These are phyloP conservation scores for Verbena officinalis DNA, from an alignment of 257 asterid species.

Conservation along the genomic window DNA sequence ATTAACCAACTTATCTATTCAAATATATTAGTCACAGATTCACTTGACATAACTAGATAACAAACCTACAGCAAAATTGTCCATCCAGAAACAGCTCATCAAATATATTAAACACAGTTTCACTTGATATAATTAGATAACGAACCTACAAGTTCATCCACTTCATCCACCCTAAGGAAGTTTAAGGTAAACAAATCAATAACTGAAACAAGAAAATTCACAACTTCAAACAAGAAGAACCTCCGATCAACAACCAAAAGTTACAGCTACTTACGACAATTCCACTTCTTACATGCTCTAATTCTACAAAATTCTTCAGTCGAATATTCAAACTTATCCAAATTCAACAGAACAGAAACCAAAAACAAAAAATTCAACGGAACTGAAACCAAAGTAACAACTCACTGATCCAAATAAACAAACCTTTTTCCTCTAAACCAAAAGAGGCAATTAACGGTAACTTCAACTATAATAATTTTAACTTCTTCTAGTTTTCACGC, in stretches of 20 bases:
- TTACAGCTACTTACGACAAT: not conserved
- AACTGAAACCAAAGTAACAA: not conserved
- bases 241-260: slow-evolving; percentile 22
- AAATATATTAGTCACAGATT: not conserved
- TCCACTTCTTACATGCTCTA: slow-evolving; percentile 16
- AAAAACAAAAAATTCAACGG: not conserved
- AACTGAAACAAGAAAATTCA: slow-evolving; percentile 14
- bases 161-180: not conserved
- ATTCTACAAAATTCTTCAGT: slow-evolving; percentile 7
- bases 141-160: too few relatives aligned
- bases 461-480: not conserved
- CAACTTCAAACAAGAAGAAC: not conserved
- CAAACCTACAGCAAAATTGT: not conserved
- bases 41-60: not conserved
- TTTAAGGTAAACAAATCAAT: not conserved
- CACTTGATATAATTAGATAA: too few relatives aligned
- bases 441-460: not conserved
- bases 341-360: not conserved
- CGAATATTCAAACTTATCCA: not conserved
- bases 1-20: not conserved
- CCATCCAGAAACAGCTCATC: too few relatives aligned
- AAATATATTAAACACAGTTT: too few relatives aligned
- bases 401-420: not conserved
- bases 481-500: not conserved
- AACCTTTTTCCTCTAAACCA: slow-evolving; percentile 13